Base-by-base conservation (phyloP, 148 eudicot species). In the Rhododendron ferrugineum region DNA sequence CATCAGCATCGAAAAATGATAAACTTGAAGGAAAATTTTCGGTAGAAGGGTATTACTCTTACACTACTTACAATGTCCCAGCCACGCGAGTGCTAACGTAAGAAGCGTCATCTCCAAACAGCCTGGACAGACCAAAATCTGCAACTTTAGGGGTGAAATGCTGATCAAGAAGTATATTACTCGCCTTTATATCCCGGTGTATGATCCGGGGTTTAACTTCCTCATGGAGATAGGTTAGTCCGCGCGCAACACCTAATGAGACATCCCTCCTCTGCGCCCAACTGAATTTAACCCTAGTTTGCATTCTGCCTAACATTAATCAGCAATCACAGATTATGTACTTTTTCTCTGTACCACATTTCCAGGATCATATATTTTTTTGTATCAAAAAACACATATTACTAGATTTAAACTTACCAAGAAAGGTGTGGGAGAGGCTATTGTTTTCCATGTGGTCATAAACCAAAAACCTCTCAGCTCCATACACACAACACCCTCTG, bases 61-160 rank as follows among this genome's bases (percentile, higher is more conserved):
- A 4, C 8, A 44, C 13, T 44, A 90, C 95, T 92, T 84, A 94
- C 95, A 92, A 84, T 87, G 97, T 94, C 30, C 95, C 95, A 13
- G 95, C 97, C 28, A 94, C 95, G 3, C 95, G 90, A 85, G 97
- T 94, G 83, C 95, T 94, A 62, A 92, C 83, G 75, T 90, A 86
- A 26, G 95, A 88, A 5, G 83, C 40, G 73, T 86, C 86, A 46
- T 81, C 90, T n/a, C 79, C 75, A 47, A 93, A 90, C 13, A 92
- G 84, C 83, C 88, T 92, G 34, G 96, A 75, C 82, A 93, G 85
- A 13, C 96, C 94, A 82, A 93, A 93, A 89, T 93, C 94, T 36
- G 92, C 88, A 15, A 93, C 85, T 64, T 93, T 93, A 2, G 96
- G 94, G 11, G 49, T 66, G 58, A 92, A 92, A 88, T 93, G 68